Evolutionary conservation across 2,329 filamentous ascomycete species (phyloP).

Genomic region (Fusarium tjaetaba): DNA sequence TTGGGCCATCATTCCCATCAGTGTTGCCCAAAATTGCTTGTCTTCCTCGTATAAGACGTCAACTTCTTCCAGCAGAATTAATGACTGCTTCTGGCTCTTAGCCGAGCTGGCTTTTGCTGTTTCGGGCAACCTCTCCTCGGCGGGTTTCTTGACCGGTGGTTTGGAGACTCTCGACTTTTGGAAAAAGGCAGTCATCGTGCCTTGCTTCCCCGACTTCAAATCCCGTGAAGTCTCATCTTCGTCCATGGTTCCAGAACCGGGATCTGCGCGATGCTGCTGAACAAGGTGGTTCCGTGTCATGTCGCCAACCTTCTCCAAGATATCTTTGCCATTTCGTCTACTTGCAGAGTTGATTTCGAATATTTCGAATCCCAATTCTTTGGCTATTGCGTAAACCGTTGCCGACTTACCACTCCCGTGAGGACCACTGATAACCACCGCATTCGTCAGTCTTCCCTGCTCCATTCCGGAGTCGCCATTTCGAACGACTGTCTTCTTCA

Average conservation of each 20-base stretch:
- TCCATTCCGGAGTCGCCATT: constrained; percentile 55
- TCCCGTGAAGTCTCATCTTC: constrained; percentile 57
- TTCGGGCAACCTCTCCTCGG: constrained; percentile 42
- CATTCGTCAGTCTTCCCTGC: constrained; percentile 69
- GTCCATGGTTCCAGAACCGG: constrained; percentile 41
- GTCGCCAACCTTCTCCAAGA: constrained; percentile 91
- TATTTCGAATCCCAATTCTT: constrained; percentile 90
- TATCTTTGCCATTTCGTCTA: constrained; percentile 86
- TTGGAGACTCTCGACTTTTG: constrained; percentile 56
- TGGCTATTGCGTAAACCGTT: constrained; percentile 88
- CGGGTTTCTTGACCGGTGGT: constrained; percentile 45
- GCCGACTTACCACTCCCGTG: constrained; percentile 94
- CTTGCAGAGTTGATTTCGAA: constrained; percentile 93
- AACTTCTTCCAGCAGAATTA: constrained; percentile 93
- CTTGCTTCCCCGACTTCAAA: constrained; percentile 75
- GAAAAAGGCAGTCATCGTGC: constrained; percentile 85
- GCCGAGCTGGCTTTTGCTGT: constrained; percentile 45
- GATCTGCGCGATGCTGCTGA: constrained; percentile 55
- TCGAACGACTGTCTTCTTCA: constrained; percentile 66
- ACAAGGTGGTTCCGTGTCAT: constrained; percentile 98
- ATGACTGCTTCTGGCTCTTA: constrained; percentile 84
- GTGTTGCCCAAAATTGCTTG: constrained; percentile 90
- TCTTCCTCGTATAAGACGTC: constrained; percentile 96
- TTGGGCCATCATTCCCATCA: constrained; percentile 79
- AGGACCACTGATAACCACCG: constrained; percentile 88